Evolutionary conservation across 345 rosid species (phyloP).

Genomic region (Murraya koenigii): DNA sequence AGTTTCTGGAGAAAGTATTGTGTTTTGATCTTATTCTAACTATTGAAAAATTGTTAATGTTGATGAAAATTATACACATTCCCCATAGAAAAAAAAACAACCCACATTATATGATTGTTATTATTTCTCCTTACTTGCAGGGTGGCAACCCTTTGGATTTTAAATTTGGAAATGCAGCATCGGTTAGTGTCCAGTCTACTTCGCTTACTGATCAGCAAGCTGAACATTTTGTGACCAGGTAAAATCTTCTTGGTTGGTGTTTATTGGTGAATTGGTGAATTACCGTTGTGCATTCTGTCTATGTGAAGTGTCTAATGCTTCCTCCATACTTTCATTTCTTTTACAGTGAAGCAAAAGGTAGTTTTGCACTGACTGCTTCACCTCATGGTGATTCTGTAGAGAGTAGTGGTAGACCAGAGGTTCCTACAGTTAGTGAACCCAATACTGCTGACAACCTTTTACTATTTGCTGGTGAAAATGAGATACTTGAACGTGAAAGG

Average conservation of each 20-base stretch:
- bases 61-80: background rate
- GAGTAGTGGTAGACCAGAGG: slow-evolving; percentile 90
- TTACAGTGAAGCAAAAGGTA: slow-evolving; percentile 92
- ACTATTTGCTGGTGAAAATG: slow-evolving; percentile 79
- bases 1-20: slow-evolving; percentile 96
- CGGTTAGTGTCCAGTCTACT: slow-evolving; percentile 90
- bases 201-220: slow-evolving; percentile 80
- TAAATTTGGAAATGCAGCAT: slow-evolving; percentile 71
- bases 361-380: slow-evolving; percentile 88
- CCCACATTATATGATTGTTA: background rate
- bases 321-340: slow-evolving; percentile 18
- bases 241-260: slow-evolving; percentile 25
- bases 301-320: slow-evolving; percentile 22
- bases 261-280: slow-evolving; percentile 12
- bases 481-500: slow-evolving; percentile 56
- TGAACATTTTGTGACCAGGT: slow-evolving; percentile 85
- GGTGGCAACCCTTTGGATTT: slow-evolving; percentile 99
- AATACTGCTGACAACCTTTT: slow-evolving; percentile 84
- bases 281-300: slow-evolving; percentile 11
- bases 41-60: slow-evolving; percentile 14
- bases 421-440: slow-evolving; percentile 71
- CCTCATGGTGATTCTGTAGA: slow-evolving; percentile 95
- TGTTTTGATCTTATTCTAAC: slow-evolving; percentile 18
- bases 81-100: background rate
- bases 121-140: slow-evolving; percentile 42